Percentiles rank a stretch among this genome's conserved stretches.
Conservation (phyloP, 352 stramenopile species). For the Globisporangium echinulatum region DNA sequence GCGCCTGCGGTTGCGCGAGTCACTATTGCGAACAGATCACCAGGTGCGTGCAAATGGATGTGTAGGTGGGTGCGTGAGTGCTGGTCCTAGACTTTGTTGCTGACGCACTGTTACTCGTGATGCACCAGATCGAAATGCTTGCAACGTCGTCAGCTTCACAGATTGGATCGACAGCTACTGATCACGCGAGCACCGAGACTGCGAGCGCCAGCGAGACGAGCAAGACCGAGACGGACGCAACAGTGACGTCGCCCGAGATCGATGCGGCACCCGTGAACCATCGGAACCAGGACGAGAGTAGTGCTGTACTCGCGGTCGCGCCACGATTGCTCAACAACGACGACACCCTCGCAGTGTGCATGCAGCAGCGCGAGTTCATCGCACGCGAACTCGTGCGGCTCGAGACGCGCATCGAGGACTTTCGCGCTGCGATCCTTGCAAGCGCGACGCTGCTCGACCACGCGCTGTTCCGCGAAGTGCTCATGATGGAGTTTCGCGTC, state of each 20-base stretch:
- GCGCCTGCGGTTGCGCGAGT: conserved; percentile 65
- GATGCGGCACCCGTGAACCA: neutral
- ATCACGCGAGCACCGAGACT: too few species aligned
- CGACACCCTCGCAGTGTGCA: conserved; percentile 3
- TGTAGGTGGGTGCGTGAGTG: too few species aligned
- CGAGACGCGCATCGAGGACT: conserved; percentile 49
- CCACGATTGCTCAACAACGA: neutral
- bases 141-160: too few species aligned
- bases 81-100: too few species aligned
- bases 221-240: too few species aligned
- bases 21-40: conserved; percentile 76
- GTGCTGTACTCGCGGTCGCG: neutral
- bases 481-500: conserved; percentile 84
- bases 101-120: neutral
- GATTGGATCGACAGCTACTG: too few species aligned
- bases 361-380: neutral
- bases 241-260: conserved; percentile 1
- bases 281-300: conserved; percentile 5
- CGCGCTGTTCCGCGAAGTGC: conserved; percentile 48
- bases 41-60: conserved; percentile 22
- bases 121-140: conserved; percentile 2
- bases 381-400: conserved; percentile 6
- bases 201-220: too few species aligned
- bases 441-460: conserved; percentile 34
- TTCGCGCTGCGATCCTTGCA: conserved; percentile 40